Base-by-base conservation (phyloP, 2,329 filamentous ascomycete genomes). In the Cladorrhinum sp. region DNA sequence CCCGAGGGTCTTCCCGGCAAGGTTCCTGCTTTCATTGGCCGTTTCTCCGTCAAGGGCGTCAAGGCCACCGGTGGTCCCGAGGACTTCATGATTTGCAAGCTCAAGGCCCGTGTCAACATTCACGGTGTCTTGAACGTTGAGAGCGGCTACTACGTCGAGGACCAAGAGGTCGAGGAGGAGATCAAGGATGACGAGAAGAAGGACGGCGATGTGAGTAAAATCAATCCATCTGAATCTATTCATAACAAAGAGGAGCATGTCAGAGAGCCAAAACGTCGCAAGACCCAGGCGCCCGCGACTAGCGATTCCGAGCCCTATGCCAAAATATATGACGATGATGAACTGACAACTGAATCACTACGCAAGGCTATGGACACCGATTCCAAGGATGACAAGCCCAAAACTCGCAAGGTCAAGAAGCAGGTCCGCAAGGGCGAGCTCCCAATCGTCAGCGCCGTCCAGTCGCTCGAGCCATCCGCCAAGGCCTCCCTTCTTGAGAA, bases 1-100 rank as follows among this genome's bases (percentile, higher is more conserved):
- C 90, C 93, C 20, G 92, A 96, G 51, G 78, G 83, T 58, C 86
- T 99, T 8, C 95, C 95, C 18, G 92, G 93, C 71, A 96, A 94
- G 83, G 83, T 89, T 64, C 91, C 92, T 74, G 91, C 95, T 53
- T 98, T 94, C 90, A 97, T 99, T 69, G 95, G 95, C 60, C 88
- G 92, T 66, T 99, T 99, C 82, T 96, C 93, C 48, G 92, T 99
- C 75, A 99, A 99, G 86, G 91, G 90, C 51, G 94, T 99, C 73
- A 93, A 97, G 84, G 89, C 92, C 42, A 72, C 70, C 46, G 92
- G 96, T 73, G 85, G 88, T 67, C 93, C 95, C 74, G 91, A 96
- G 63, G 95, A 98, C 75, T 99, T 98, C 77, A 98, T 99, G 94
- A 96, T 98, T 72, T 99, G 95, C 89, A 99, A 99, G 82, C 88